Percentiles rank a stretch among this genome's conserved stretches.
These are phyloP conservation scores for Inga oerstediana DNA, from an alignment of 306 rosid genomes.

Conservation along the genomic window DNA sequence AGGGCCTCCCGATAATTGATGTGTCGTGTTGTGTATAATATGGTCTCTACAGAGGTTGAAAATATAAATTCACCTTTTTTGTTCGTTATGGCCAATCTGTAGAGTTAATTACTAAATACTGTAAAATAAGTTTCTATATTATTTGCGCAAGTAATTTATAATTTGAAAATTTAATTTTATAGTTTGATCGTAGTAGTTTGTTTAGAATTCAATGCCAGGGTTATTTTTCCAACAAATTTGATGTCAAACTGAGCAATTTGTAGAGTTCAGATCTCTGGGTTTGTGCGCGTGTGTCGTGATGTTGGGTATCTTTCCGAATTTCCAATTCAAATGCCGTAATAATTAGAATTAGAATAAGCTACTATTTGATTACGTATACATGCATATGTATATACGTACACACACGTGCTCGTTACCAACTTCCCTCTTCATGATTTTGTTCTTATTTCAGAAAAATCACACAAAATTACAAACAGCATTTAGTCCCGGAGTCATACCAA, in stretches of 20 bases:
- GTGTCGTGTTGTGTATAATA: not conserved
- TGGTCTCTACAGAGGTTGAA: not conserved
- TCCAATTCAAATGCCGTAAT: not conserved
- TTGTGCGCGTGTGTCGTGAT: not conserved
- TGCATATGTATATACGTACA: not conserved
- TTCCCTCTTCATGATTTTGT: not conserved
- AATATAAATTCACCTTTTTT: not conserved
- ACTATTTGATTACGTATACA: not conserved
- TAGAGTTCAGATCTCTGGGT: not conserved
- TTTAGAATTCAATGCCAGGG: not conserved
- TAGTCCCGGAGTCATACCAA: not conserved
- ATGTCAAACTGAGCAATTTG: not conserved
- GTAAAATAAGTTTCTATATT: not conserved
- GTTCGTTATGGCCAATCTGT: not conserved
- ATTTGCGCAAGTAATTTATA: not conserved
- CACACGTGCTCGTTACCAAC: not conserved
- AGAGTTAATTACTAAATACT: not conserved
- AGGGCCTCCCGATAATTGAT: not conserved
- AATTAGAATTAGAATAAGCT: not conserved
- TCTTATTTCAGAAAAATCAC: not conserved
- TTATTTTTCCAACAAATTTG: not conserved
- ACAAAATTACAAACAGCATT: not conserved
- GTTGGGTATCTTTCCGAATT: not conserved
- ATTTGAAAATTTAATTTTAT: not conserved
- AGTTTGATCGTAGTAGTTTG: not conserved